Evolutionary conservation across 2,329 filamentous ascomycete species (phyloP).

Genomic region (Simplicillium aogashimaense): DNA sequence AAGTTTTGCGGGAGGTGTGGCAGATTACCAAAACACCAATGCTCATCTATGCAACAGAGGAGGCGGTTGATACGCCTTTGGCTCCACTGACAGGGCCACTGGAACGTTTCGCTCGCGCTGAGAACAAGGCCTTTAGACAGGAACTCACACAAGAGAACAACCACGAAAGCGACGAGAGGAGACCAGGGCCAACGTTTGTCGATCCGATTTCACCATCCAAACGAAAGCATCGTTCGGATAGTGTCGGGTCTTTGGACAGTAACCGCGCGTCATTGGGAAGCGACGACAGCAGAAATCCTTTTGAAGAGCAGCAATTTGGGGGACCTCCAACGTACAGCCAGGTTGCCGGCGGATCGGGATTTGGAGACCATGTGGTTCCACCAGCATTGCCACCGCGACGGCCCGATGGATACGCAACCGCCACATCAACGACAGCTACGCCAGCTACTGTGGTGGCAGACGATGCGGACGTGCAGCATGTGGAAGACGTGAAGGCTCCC

Average conservation of each 20-base stretch:
- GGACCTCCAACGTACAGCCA: conserved; percentile 11
- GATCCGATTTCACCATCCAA: conserved; percentile 35
- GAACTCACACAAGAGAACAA: conserved; percentile 32
- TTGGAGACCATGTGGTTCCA: neutral
- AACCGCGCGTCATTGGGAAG: conserved; percentile 34
- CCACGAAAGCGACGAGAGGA: conserved; percentile 12
- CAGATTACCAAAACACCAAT: conserved; percentile 36
- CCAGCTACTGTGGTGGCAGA: too few species aligned
- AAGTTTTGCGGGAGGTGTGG: conserved; percentile 35
- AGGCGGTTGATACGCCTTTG: conserved; percentile 25
- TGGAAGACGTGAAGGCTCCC: neutral
- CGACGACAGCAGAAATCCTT: conserved; percentile 20
- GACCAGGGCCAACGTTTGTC: conserved; percentile 11
- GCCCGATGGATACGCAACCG: neutral
- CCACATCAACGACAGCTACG: too few species aligned
- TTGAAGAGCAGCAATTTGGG: conserved; percentile 12
- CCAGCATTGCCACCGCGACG: neutral
- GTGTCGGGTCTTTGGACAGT: conserved; percentile 34
- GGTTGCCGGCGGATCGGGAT: neutral
- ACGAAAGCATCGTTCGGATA: conserved; percentile 34
- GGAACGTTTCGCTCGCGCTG: conserved; percentile 37
- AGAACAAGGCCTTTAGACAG: conserved; percentile 41
- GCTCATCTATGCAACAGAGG: conserved; percentile 44
- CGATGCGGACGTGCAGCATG: neutral
- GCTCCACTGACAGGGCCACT: conserved; percentile 26